Evolutionary conservation across 202 grass and related monocot genomes (phyloP).

Genomic region (Carex arenaria): DNA sequence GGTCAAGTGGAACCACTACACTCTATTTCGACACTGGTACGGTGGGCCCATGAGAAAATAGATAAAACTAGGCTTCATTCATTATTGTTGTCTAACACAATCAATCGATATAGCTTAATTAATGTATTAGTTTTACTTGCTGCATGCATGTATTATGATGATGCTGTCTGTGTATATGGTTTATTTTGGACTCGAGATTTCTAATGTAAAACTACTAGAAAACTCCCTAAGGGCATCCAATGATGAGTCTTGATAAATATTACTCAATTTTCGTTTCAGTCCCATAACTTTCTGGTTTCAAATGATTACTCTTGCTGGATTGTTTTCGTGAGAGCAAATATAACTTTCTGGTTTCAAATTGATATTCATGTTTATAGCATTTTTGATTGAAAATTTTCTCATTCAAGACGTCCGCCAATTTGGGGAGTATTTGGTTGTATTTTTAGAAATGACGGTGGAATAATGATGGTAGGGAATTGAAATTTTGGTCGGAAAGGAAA

Average conservation of each 20-base stretch:
- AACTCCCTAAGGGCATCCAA: background rate
- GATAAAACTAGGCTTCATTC: constrained; percentile 9
- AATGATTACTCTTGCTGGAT: background rate
- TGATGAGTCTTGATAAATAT: background rate
- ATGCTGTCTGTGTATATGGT: constrained; percentile 24
- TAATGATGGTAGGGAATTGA: no score
- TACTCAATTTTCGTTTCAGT: background rate
- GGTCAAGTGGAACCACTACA: constrained; percentile 70
- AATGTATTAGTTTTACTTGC: background rate
- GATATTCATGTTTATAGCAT: background rate
- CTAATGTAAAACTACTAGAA: background rate
- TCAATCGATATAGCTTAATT: constrained; percentile 13
- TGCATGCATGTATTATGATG: constrained; percentile 15
- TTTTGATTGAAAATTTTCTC: background rate
- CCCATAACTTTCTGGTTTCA: background rate
- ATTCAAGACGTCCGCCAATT: background rate
- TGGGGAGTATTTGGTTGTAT: no score
- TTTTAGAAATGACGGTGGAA: no score
- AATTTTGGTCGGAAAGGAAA: no score
- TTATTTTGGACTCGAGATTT: background rate
- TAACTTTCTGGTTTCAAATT: no score
- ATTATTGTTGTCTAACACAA: constrained; percentile 23
- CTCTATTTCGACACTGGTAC: constrained; percentile 83
- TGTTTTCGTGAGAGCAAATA: no score
- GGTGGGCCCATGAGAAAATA: constrained; percentile 52